Evolutionary conservation across 2,329 filamentous ascomycete genomes (phyloP), one percentile per base, ranked within the genome.

Genomic region (Fusarium incarnatum): DNA sequence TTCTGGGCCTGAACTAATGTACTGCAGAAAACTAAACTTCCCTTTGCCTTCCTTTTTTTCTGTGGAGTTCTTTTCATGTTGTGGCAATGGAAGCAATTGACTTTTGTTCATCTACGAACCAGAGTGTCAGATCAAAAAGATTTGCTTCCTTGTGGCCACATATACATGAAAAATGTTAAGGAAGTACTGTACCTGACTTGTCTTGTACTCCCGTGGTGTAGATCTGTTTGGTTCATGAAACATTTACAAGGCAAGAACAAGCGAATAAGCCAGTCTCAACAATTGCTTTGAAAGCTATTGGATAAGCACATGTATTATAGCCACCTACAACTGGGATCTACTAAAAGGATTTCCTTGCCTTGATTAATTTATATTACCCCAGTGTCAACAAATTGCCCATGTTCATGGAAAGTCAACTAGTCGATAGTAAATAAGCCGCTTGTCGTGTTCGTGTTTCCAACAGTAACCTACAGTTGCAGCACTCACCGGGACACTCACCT

Each of bases 391-490:
- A 27, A 40, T 16, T 52, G 48, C 48, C 48, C 48, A 52, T 40
- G 32, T 54, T 32, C n/a, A 27, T 15, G 22, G 37, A 50, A 59
- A 34, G 18, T 56, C 60, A 55, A 65, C 55, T 47, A 34, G 22
- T 53, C 30, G 12, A 45, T 40, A 28, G 46, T 48, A 55, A 55
- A 30, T 18, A 52, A 25, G 56, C 42, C 67, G 57, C 46, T 61
- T 65, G 68, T 64, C 68, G 63, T 71, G 58, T 68, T 70, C 67
- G 68, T 60, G 67, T 71, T 71, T 68, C 63, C 63, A 71, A 64
- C 62, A 62, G 56, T 65, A 47, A 47, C 68, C 18, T 27, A 50
- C 28, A 32, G 46, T 22, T 8, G 18, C 44, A 52, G 32, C 32
- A 52, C 23, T 32, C 48, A 52, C 54, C 34, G 34, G 34, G 34